A percentile compares a stretch with the other conserved stretches of the same genome.
Evolutionary conservation across 176 grass and related monocot genomes (phyloP).

Genomic region (Zea luxurians): DNA sequence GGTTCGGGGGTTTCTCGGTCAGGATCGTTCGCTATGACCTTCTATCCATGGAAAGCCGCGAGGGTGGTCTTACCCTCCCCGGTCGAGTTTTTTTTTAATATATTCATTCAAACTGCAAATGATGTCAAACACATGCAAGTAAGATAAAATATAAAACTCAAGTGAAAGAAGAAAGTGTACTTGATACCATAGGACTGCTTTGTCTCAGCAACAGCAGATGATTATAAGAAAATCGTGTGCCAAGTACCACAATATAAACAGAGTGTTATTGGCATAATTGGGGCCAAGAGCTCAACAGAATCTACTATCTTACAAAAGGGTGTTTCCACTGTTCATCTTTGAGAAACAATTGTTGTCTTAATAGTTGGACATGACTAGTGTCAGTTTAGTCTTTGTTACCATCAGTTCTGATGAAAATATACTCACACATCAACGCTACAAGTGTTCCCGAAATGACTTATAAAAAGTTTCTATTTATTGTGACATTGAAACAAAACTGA

Average conservation of each 20-base stretch:
- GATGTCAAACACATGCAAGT: slow-evolving; percentile 5
- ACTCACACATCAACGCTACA: slow-evolving; percentile 26
- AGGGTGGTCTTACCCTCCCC: too few relatives aligned
- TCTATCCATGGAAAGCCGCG: too few relatives aligned
- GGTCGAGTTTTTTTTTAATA: background rate
- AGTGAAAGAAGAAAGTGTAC: slow-evolving; percentile 16
- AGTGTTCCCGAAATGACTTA: slow-evolving; percentile 28
- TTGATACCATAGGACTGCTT: slow-evolving; percentile 8
- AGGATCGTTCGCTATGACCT: too few relatives aligned
- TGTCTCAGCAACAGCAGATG: background rate
- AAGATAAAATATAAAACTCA: slow-evolving; percentile 20
- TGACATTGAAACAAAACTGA: slow-evolving; percentile 41
- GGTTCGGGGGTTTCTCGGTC: too few relatives aligned
- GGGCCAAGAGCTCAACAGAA: background rate
- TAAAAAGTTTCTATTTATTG: slow-evolving; percentile 38
- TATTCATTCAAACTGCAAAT: background rate
- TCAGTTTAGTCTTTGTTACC: slow-evolving; percentile 17
- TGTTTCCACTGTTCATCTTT: slow-evolving; percentile 20
- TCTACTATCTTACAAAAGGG: background rate
- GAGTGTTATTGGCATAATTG: background rate
- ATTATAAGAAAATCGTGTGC: background rate
- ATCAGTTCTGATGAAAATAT: background rate
- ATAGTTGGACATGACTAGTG: slow-evolving; percentile 24
- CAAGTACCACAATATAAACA: background rate
- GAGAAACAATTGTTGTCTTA: slow-evolving; percentile 26